phyloP scores from a whole-genome alignment of 352 stramenopile genomes.

The Globisporangium takayamanum region DNA sequence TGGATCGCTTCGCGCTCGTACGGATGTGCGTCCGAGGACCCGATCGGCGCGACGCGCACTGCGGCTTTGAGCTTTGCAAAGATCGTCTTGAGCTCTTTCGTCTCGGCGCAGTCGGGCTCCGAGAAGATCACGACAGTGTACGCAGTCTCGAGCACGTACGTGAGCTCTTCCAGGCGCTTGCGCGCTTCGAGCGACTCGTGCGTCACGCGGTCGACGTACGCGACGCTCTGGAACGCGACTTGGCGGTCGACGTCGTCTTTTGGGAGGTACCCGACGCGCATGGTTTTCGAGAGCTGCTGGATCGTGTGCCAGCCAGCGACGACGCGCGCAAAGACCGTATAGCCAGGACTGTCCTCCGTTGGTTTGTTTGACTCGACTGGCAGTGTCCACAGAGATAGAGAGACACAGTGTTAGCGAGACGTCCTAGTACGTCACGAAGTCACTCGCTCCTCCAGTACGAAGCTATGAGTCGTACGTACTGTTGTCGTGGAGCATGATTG shows the following conservation, averaged over 20 bases:
- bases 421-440: too few species aligned
- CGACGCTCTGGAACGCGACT: slow-evolving; percentile 63
- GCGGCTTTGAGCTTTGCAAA: slow-evolving; percentile 64
- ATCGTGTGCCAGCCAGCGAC: slow-evolving; percentile 76
- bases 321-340: slow-evolving; percentile 75
- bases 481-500: slow-evolving; percentile 85
- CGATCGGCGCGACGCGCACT: slow-evolving; percentile 51
- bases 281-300: slow-evolving; percentile 67
- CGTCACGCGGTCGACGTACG: slow-evolving; percentile 53
- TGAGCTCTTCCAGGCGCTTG: slow-evolving; percentile 65
- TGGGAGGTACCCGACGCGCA: slow-evolving; percentile 53
- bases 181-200: slow-evolving; percentile 52
- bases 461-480: slow-evolving; percentile 16
- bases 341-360: slow-evolving; percentile 53
- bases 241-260: slow-evolving; percentile 63
- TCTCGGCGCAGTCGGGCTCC: slow-evolving; percentile 93
- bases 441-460: background rate
- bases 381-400: background rate
- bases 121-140: slow-evolving; percentile 93
- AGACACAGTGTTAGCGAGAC: background rate
- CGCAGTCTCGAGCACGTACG: slow-evolving; percentile 56
- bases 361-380: slow-evolving; percentile 49
- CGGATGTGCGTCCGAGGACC: slow-evolving; percentile 42
- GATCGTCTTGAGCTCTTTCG: slow-evolving; percentile 80
- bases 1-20: slow-evolving; percentile 77